Evolutionary conservation across 2,329 filamentous ascomycete species (phyloP), one percentile per base, ranked within the genome.

Genomic region (Arthrobotrys musiformis): DNA sequence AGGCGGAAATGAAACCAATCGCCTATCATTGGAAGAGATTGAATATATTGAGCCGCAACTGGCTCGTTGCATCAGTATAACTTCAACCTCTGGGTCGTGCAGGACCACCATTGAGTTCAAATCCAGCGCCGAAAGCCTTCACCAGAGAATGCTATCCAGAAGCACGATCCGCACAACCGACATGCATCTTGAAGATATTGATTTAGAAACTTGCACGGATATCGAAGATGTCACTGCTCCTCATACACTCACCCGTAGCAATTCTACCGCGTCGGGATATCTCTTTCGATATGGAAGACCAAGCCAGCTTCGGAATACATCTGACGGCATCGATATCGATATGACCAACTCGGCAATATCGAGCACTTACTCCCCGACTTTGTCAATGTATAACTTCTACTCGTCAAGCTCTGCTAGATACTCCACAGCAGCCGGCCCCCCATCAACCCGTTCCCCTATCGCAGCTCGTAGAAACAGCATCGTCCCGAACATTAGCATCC

Each of bases 341-440:
- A 56, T 30, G 2, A 54, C 19, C n/a, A 52, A 64, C 22, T 58
- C 54, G 2, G 33, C 17, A 8, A 58, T 58, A 4, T 42, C 68
- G 1, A 61, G 48, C 30, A 48, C 66, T 4, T 77, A 77, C 33
- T 70, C 64, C 28, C 73, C 73, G 15, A 77, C 73, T n/a, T 35
- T 77, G 24, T 77, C 73, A 13, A 70, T 77, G 66, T 42, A 70
- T n/a, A 77, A 77, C 50, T 77, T 77, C 44, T 77, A 77, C 44
- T 70, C 72, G 11, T 66, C 60, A 11, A 13, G 58, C 8, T 9
- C 70, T 7, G 50, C 60, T 9, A 54, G 64, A 33, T 76, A 66
- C 42, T 77, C 73, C 3, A 77, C 70, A 26, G 40, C 73, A 4
- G 66, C 62, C 2, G 73, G 46, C 11, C 64, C 73, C 11, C 73